Evolutionary conservation across 306 rosid genomes (phyloP), one percentile per base, ranked within the genome.

Genomic region (Parietaria judaica): DNA sequence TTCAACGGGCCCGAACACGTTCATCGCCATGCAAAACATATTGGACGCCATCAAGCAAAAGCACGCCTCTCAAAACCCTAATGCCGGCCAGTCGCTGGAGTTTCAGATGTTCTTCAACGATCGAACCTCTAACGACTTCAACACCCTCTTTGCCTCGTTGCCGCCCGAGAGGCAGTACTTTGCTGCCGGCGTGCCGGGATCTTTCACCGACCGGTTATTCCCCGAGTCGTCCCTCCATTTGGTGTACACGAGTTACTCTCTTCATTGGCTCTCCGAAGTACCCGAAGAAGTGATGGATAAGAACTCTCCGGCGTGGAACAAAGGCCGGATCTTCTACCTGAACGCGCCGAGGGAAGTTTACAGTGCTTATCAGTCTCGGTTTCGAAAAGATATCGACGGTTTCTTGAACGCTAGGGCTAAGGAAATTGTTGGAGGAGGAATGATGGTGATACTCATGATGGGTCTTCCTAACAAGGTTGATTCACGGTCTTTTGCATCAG

Each of bases 1-100:
- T 46, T 68, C 83, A 44, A 74, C 80, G 2, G 86, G 86, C 54
- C 76, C 83, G 46, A 78, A 81, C 70, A 69, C 80, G 4, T 68
- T 81, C 37, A 36, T 14, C 5, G 58, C 51, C 13, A 36, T 52
- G 49, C 76, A 71, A 8, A 14, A 13, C 2, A 9, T 78, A 41
- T 44, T 78, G 3, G 78, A 81, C 58, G 74, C 78, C 0, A 72
- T 77, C 2, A 51, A 72, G 35, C 45, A 51, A 7, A 81, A 81
- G 70, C 34, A 66, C 65, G 10, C 46, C 59, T 15, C 8, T 16
- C 77, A 71, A n/a, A n/a, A n/a, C n/a, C n/a, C n/a, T n/a, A n/a
- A n/a, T n/a, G n/a, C n/a, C n/a, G n/a, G n/a, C n/a, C n/a, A n/a
- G n/a, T n/a, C n/a, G n/a, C n/a, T n/a, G 34, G 68, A 71, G 13